Base-by-base conservation (phyloP, 2,329 filamentous ascomycete genomes). In the Phoma sp. region DNA sequence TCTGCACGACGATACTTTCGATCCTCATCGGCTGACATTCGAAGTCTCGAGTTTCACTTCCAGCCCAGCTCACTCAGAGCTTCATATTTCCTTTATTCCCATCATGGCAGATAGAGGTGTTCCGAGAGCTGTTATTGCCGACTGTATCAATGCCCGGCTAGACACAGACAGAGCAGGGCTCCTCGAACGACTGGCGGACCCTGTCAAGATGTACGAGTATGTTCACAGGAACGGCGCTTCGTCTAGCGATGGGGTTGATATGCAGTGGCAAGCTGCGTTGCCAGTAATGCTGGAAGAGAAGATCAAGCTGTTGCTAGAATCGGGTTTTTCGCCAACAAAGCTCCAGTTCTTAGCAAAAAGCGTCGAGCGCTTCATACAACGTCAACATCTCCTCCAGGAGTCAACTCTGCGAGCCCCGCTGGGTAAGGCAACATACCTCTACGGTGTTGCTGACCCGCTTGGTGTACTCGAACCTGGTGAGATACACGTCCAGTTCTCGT, bases 71-170 rank as follows among this genome's bases (percentile, higher is more conserved):
- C 74, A 84, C 0, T 85, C 87, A 0, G 76, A 79, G 0, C 75
- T 93, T 0, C 90, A 92, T 63, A 75, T 83, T 0, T 88, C 90
- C 25, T 86, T 92, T 44, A 81, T 94, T 2, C 84, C 87, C 0
- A 84, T 94, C 0, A 74, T 94, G 0, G 78, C 86, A 17, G 84
- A 88, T 31, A 80, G 86, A 27, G 84, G 88, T 0, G 77, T 79
- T 0, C 64, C 84, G 9, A 68, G 68, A 6, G 41, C 75, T 0
- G 70, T 73, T 0, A 77, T 93, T 0, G 77, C 78, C 0, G 55
- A 76, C 0, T 74, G 87, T 6, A 76, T 90, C 4, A 69, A 66
- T 0, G 70, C 79, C 0, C 80, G 82, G 1, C 74, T 91, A 0
- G 65, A 79, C 1, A 68, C 74, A 1, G 82, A 88, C 7, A 77